A percentile compares a stretch with the other conserved stretches of the same genome.
phyloP scores from a whole-genome alignment of 371 early-diverging fungal species.

The Mortierella polycephala region DNA sequence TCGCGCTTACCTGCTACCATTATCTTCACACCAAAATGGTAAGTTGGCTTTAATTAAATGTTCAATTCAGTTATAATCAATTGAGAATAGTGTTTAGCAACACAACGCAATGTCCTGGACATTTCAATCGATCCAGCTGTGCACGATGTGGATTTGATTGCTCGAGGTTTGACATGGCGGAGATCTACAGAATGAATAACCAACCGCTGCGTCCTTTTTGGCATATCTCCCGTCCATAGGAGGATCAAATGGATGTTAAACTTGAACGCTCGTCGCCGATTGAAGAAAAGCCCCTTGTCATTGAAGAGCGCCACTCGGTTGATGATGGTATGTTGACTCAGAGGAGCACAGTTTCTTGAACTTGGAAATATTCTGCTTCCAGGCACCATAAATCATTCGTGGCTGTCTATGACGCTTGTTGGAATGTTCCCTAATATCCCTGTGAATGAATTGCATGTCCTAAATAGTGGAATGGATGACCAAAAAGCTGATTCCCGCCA shows the following conservation, averaged over 20 bases:
- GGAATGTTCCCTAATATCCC: neutral
- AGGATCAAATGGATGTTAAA: constrained; percentile 44
- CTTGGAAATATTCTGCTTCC: neutral
- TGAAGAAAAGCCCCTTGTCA: constrained; percentile 26
- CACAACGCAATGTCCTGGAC: too few relatives aligned
- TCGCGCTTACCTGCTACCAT: constrained; percentile 33
- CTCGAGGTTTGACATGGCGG: too few relatives aligned
- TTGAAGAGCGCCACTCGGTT: constrained; percentile 41
- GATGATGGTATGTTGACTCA: constrained; percentile 36
- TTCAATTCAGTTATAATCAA: too few relatives aligned
- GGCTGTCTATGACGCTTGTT: neutral
- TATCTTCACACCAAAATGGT: constrained; percentile 48
- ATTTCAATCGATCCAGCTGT: too few relatives aligned
- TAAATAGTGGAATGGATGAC: constrained; percentile 46
- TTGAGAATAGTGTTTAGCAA: too few relatives aligned
- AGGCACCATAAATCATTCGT: neutral
- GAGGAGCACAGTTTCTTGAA: neutral
- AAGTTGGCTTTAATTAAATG: constrained; percentile 7
- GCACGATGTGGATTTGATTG: too few relatives aligned
- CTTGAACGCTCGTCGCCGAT: constrained; percentile 29
- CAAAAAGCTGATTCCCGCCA: constrained; percentile 39
- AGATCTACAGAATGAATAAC: too few relatives aligned
- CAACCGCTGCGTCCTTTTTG: neutral
- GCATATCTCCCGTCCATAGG: constrained; percentile 13
- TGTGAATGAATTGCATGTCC: neutral